Base-by-base conservation (phyloP, 192 early-diverging fungal species). In the Linnemannia elongata region DNA sequence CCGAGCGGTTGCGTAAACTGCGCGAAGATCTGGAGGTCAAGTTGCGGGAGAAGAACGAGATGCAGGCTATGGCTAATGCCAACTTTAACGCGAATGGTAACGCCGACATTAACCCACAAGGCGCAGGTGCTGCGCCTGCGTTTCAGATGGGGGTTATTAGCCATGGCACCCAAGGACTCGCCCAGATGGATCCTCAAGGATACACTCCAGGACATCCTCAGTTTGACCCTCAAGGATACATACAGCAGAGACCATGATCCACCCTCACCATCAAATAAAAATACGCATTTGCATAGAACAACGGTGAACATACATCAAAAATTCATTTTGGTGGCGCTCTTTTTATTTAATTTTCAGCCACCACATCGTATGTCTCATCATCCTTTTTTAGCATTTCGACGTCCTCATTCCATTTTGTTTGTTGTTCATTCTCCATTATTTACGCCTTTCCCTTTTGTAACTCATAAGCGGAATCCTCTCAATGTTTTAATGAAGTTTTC, bases 141-240 rank as follows among this genome's bases (percentile, higher is more conserved):
- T 54, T 75, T 9, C 75, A 77, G 30, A 77, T 77, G 39, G 75
- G 55, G 2, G 41, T 27, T 13, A 9, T 44, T 9, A 77, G 75
- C 42, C 75, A 77, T 41, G 75, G 75, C 24, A 77, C 75, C 24
- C 75, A 77, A 60, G 75, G 75, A 24, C 74, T 52, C 20, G 52
- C 27, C 0, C 60, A 30, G 60, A 30, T 30, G 2, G 27, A 66
- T 4, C n/a, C 27, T 3, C 60, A 66, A 35, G 60, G 60, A 33
- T 66, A 33, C 30, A 30, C 22, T 33, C 60, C 60, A 60, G 75
- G 75, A 24, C 74, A 54, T 20, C 18, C 27, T 2, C 60, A 63
- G 60, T 30, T 27, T 30, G 60, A 10, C 27, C 24, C 27, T 33
- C 60, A 63, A 33, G 60, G 60, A 33, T 33, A 33, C 13, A 30